Base-by-base conservation (phyloP, 2,329 filamentous ascomycete genomes). In the Beauveria pseudobassiana region DNA sequence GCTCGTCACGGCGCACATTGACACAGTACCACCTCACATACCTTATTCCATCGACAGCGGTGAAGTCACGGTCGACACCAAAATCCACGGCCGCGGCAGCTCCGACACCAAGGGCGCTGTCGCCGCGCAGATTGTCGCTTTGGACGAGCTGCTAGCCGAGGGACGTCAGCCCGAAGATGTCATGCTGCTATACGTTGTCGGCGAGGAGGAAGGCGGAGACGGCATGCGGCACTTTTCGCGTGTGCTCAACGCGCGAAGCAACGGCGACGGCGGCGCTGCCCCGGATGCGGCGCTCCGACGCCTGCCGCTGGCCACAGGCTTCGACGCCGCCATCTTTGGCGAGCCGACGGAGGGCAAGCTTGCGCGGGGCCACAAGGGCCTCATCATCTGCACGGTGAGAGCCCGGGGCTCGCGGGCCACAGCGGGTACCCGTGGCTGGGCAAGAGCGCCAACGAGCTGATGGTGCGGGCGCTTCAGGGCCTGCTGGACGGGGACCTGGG, bases 341-440 rank as follows among this genome's bases (percentile, higher is more conserved):
- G 91, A 96, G 71, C 91, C 91, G 1, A 96, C 91, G 0, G 89
- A 93, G 67, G 82, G 85, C 64, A 89, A 87, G 70, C 85, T 96
- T 14, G 90, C 90, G 0, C 85, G 87, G 56, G 91, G 91, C 0
- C 91, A 96, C 78, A 96, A 96, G 75, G 91, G 91, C 26, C 87
- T 86, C 64, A 71, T 89, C 3, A 79, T 80, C 26, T 86, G 90
- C 67, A 49, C 53, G 5, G 52, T 62, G 34, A n/a, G 18, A 10
- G 53, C 34, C 5, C 48, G 9, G 9, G 34, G 12, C 34, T 38
- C 34, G 34, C 34, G 5, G 34, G 34, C 34, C 34, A 38, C 14
- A 38, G 34, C 34, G 34, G 34, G 34, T 38, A 38, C 12, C 34
- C 34, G 34, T 38, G 60, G 60, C 79, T 93, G 1, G 91, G 91